These are phyloP conservation scores for Vitis hybrid DNA, from an alignment of 177 flowering plant genomes.

Conservation along the genomic window DNA sequence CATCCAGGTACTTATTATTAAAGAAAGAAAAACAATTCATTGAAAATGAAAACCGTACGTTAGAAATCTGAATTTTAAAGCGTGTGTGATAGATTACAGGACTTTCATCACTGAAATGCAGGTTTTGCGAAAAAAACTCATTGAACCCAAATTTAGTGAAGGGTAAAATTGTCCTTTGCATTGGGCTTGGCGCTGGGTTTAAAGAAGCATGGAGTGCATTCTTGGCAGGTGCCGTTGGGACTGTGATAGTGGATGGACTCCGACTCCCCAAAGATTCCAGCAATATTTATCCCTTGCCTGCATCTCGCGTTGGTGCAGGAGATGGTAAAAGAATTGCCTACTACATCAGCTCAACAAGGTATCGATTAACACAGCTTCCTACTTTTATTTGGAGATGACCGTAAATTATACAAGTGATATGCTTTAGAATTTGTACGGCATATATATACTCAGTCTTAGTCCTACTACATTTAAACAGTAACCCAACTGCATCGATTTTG, in stretches of 20 bases:
- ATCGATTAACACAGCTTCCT: not conserved
- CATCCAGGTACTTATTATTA: slow-evolving; percentile 1
- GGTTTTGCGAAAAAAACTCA: slow-evolving; percentile 7
- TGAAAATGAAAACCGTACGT: not conserved
- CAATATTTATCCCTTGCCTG: slow-evolving; percentile 16
- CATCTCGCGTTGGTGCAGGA: slow-evolving; percentile 1
- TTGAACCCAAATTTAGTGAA: slow-evolving; percentile 18
- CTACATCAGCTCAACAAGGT: slow-evolving; percentile 23
- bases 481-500: slow-evolving; percentile 27
- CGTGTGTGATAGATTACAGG: not conserved
- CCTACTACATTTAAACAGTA: not conserved
- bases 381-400: too few relatives aligned
- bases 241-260: slow-evolving; percentile 9
- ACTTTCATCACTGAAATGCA: slow-evolving; percentile 6
- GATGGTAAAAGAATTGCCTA: slow-evolving; percentile 1
- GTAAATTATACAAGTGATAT: too few relatives aligned
- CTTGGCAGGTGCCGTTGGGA: slow-evolving; percentile 25
- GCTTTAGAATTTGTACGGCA: too few relatives aligned
- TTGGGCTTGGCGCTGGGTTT: not conserved
- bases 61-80: not conserved
- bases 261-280: slow-evolving; percentile 10
- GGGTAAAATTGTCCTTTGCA: slow-evolving; percentile 46
- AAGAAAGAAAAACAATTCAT: not conserved
- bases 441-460: not conserved
- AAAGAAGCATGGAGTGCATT: not conserved